A percentile compares a stretch with the other conserved stretches of the same genome.
These are phyloP conservation scores for Tricholoma saponaceum DNA, from an alignment of 768 basidiomycete genomes.

Conservation along the genomic window DNA sequence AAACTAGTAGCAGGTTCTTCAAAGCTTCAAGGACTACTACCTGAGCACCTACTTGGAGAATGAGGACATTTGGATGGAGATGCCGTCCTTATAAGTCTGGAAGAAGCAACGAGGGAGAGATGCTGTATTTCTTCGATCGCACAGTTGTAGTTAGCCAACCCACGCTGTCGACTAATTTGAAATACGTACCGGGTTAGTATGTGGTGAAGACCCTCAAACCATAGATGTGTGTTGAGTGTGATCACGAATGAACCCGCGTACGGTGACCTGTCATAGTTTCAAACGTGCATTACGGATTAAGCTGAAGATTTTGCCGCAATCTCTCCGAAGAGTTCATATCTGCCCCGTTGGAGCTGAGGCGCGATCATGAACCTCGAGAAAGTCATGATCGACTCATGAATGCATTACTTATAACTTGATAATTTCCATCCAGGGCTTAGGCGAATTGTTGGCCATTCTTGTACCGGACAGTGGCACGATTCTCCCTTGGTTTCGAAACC, in stretches of 20 bases:
- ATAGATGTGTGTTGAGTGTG: not conserved
- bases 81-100: constrained; percentile 17
- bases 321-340: not conserved
- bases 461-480: not conserved
- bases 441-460: not conserved
- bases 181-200: constrained; percentile 11
- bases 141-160: constrained; percentile 19
- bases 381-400: not conserved
- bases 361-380: not conserved
- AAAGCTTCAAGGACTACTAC: constrained; percentile 10
- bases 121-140: constrained; percentile 24
- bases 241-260: constrained; percentile 2
- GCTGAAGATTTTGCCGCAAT: not conserved
- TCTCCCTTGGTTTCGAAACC: not conserved
- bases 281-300: not conserved
- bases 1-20: constrained; percentile 6
- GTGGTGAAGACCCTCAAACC: constrained; percentile 1
- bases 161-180: constrained; percentile 35
- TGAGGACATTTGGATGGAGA: not conserved
- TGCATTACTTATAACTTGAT: not conserved
- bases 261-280: constrained; percentile 3
- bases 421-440: not conserved
- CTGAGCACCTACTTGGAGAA: constrained; percentile 18
- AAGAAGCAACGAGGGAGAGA: constrained; percentile 36
- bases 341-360: not conserved